Percentiles rank a stretch among this genome's conserved stretches.
Conservation (phyloP, 1,284 basidiomycete genomes). For the Rugosomyces carneus region DNA sequence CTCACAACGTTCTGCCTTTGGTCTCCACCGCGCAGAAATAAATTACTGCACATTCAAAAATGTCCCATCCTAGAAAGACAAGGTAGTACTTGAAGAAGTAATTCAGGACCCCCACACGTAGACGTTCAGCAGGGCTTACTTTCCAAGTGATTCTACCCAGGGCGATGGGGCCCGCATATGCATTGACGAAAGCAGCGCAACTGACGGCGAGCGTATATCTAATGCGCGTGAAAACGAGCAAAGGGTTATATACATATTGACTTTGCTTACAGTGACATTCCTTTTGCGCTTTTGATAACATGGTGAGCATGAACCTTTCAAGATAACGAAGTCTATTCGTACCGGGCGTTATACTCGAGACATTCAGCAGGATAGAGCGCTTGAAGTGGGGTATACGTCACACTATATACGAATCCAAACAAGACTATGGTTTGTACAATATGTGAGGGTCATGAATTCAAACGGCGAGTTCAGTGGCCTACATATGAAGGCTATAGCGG, state of each 20-base stretch:
- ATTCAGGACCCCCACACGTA: too few relatives aligned
- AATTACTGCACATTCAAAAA: slow-evolving; percentile 51
- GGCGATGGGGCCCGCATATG: slow-evolving; percentile 43
- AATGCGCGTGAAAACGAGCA: not conserved
- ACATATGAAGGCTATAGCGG: slow-evolving; percentile 44
- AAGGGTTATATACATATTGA: not conserved
- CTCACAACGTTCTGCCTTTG: slow-evolving; percentile 38
- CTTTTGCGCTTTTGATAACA: slow-evolving; percentile 41
- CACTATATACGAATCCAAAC: slow-evolving; percentile 44
- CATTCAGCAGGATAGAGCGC: slow-evolving; percentile 50
- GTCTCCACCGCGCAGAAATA: slow-evolving; percentile 43
- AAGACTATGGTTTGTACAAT: slow-evolving; percentile 29
- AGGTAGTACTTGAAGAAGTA: too few relatives aligned
- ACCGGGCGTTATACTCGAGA: slow-evolving; percentile 43
- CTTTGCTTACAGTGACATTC: slow-evolving; percentile 39
- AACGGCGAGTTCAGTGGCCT: slow-evolving; percentile 18
- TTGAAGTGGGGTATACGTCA: slow-evolving; percentile 48
- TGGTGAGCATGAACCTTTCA: too few relatives aligned
- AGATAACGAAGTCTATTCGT: too few relatives aligned
- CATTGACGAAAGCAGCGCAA: slow-evolving; percentile 45
- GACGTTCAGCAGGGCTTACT: slow-evolving; percentile 21
- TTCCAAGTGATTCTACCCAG: slow-evolving; percentile 41
- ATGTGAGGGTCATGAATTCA: slow-evolving; percentile 23
- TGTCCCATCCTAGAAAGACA: slow-evolving; percentile 47
- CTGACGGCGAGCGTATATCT: slow-evolving; percentile 40